phyloP scores from a whole-genome alignment of 2,329 filamentous ascomycete species.

The Aschersonia sp. region DNA sequence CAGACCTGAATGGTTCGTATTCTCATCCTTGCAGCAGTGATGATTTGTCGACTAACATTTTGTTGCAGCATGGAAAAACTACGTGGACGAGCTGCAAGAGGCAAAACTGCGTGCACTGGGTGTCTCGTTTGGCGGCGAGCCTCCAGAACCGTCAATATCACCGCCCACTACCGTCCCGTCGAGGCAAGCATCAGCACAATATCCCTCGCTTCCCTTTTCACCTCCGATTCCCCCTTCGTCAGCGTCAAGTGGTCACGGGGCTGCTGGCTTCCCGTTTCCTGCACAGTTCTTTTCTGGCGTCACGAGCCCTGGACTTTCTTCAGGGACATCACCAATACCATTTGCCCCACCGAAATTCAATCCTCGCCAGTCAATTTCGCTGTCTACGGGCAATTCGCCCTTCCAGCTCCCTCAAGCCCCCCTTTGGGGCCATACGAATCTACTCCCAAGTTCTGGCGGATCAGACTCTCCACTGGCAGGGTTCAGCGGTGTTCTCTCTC shows the following conservation, averaged over 20 bases:
- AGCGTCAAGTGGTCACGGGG: slow-evolving; percentile 51
- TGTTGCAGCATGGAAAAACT: slow-evolving; percentile 47
- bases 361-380: slow-evolving; percentile 57
- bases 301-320: slow-evolving; percentile 47
- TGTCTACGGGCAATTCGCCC: slow-evolving; percentile 48
- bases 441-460: slow-evolving; percentile 37
- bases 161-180: slow-evolving; percentile 47
- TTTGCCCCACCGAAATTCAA: slow-evolving; percentile 50
- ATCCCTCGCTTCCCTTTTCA: slow-evolving; percentile 66
- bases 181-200: slow-evolving; percentile 57
- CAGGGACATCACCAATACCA: slow-evolving; percentile 58
- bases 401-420: slow-evolving; percentile 52
- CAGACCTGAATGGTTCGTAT: slow-evolving; percentile 47
- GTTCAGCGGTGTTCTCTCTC: slow-evolving; percentile 43
- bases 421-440: slow-evolving; percentile 42
- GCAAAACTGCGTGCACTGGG: slow-evolving; percentile 86
- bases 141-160: slow-evolving; percentile 48
- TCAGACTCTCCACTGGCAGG: slow-evolving; percentile 48
- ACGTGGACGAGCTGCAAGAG: slow-evolving; percentile 72
- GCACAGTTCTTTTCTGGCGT: slow-evolving; percentile 44
- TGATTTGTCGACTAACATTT: slow-evolving; percentile 5
- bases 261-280: slow-evolving; percentile 42
- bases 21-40: neutral
- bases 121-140: slow-evolving; percentile 65
- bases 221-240: slow-evolving; percentile 72